Evolutionary conservation across 345 rosid species (phyloP), one percentile per base, ranked within the genome.

Genomic region (Gossypium anomalum): DNA sequence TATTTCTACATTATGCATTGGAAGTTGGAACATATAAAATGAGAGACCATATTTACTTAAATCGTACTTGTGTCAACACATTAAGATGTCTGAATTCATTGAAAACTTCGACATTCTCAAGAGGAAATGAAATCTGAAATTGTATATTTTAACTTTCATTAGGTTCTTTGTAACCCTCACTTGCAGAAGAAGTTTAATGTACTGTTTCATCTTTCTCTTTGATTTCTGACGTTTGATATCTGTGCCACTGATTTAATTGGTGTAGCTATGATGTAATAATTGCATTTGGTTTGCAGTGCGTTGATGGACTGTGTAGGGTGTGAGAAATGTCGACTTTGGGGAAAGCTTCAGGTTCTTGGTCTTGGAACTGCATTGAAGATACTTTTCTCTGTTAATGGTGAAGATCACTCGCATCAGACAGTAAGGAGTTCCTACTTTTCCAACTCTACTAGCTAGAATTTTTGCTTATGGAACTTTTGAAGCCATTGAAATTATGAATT

Each of bases 241-340:
- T 61, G 56, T 44, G 14, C 12, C 43, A 44, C 17, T 17, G 17
- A 10, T 48, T 44, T 61, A 22, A 22, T 43, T 19, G 47, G 47
- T 71, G 0, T 43, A 3, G 79, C 12, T 27, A 71, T 60, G 48
- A 1, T 8, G 69, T 17, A 49, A 74, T 52, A n/a, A 3, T 52
- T 41, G 64, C 20, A 20, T 7, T 69, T 75, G 74, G 62, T 68
- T 81, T 87, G 90, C 91, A 93, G 99, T 81, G 92, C 97, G 2
- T 67, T 93, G 75, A 95, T 95, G 98, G 98, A 95, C 81, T 94
- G 98, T 79, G 87, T 94, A 63, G 97, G 99, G 52, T 95, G 99
- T 80, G 99, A 95, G 83, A 95, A 93, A 78, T 95, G 99, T 75
- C 89, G 98, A 67, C 87, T 95, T 48, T 95, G 99, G 99, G 98